Evolutionary conservation across 1,284 basidiomycete genomes (phyloP), one percentile per base, ranked within the genome.

Genomic region (Heterobasidion occidentale): DNA sequence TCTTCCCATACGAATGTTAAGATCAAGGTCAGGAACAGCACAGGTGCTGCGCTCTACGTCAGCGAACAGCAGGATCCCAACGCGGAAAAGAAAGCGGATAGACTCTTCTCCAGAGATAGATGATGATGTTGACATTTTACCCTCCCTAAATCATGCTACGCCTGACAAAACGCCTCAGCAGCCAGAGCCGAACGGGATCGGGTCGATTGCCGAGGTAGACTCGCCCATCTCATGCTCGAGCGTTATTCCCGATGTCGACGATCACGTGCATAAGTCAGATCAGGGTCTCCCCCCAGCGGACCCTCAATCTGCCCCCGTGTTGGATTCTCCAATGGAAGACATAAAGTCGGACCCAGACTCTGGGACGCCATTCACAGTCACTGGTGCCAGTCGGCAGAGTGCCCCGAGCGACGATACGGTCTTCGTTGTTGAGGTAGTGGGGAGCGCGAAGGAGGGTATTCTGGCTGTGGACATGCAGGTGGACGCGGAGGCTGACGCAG

Each of bases 391-490:
- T 61, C 72, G 75, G 52, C 80, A 79, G 60, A 83, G 80, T 59
- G 70, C 76, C 55, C 77, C 77, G 7, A 81, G 78, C 61, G 83
- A 84, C 56, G 79, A 81, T 55, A 83, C 80, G 3, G 70, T 81
- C 48, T 72, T 68, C 34, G 65, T 52, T 44, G 27, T 46, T 14
- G 58, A 51, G 19, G 46, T 49, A 14, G 46, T 53, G 36, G 51
- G 46, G 9, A 14, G 12, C 14, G 46, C 34, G 34, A 57, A 42
- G n/a, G 47, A 47, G 3, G 47, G 35, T 15, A 50, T 42, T 14
- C 56, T 12, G 61, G 67, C 62, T 42, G 60, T 62, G 46, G 67
- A 61, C 34, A 53, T 46, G 48, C 19, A 50, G 9, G 35, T 54
- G 61, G 45, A 11, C 55, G 36, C 1, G 62, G 38, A 42, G 38